Percentiles rank a stretch among this genome's conserved stretches.
Evolutionary conservation across 176 grass and related monocot genomes (phyloP).

Genomic region (Aegilops speltoides): DNA sequence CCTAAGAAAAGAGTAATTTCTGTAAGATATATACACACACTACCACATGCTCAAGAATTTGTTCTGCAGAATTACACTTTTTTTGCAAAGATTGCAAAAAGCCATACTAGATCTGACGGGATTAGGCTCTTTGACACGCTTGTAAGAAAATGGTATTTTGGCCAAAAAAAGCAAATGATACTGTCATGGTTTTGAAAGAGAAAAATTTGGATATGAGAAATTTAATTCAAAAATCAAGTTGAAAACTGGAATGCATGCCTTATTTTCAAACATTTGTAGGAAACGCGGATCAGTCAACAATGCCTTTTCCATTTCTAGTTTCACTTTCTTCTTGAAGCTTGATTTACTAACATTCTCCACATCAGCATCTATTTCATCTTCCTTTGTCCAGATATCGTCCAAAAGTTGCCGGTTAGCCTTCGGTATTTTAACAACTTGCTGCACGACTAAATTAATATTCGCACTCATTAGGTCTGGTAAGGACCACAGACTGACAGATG

Average conservation of each 20-base stretch:
- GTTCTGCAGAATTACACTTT: too few species aligned
- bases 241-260: constrained; percentile 27
- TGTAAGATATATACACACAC: too few species aligned
- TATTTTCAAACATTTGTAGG: constrained; percentile 60
- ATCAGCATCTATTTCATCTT: constrained; percentile 60
- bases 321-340: constrained; percentile 53
- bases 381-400: constrained; percentile 35
- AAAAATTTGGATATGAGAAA: background rate
- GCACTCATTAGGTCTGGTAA: background rate
- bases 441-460: constrained; percentile 14
- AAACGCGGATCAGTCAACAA: constrained; percentile 67
- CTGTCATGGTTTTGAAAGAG: background rate
- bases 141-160: background rate
- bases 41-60: too few species aligned
- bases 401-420: constrained; percentile 74
- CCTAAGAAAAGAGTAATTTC: too few species aligned
- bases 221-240: background rate
- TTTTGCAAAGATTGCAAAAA: too few species aligned
- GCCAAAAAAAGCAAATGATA: background rate
- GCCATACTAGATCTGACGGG: background rate
- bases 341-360: constrained; percentile 53
- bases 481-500: background rate
- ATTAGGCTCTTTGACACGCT: background rate
- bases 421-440: constrained; percentile 61
- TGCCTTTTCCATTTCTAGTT: constrained; percentile 31